Percentiles rank a stretch among this genome's conserved stretches.
Conservation (phyloP, 2,329 filamentous ascomycete genomes). For the Rhynchosporium graminicola region DNA sequence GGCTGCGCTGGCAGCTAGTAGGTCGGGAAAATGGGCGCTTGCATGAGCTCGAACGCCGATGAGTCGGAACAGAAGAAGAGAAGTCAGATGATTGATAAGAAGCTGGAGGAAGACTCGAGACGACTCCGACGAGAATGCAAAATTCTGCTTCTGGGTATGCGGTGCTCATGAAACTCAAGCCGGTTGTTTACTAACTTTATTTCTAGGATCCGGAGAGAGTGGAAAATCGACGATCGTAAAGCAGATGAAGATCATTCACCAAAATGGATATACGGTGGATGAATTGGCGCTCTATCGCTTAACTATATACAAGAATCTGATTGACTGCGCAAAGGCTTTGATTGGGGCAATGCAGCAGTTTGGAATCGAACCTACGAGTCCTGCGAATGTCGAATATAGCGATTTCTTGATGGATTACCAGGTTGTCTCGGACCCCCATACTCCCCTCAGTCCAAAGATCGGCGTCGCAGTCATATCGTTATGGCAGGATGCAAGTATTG, state of each 20-base stretch:
- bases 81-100: constrained; percentile 93
- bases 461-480: constrained; percentile 81
- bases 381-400: constrained; percentile 71
- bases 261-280: constrained; percentile 94
- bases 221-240: constrained; percentile 99
- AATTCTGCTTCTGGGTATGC: constrained; percentile 87
- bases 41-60: constrained; percentile 81
- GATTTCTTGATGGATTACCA: constrained; percentile 85
- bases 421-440: constrained; percentile 86
- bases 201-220: constrained; percentile 89
- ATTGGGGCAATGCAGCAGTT: constrained; percentile 92
- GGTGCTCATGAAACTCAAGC: constrained; percentile 16
- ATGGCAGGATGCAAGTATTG: constrained; percentile 86
- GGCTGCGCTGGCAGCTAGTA: constrained; percentile 38
- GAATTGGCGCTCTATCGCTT: constrained; percentile 92
- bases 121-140: constrained; percentile 97
- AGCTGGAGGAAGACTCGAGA: constrained; percentile 91
- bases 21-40: constrained; percentile 74
- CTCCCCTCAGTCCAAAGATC: constrained; percentile 76
- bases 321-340: constrained; percentile 94
- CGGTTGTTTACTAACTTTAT: constrained; percentile 28
- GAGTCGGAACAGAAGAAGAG: constrained; percentile 93
- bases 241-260: constrained; percentile 99
- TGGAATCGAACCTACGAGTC: constrained; percentile 73
- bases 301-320: constrained; percentile 96